These are phyloP conservation scores for Yarrowia yakushimensis DNA, from an alignment of 805 yeast genomes.

Conservation along the genomic window DNA sequence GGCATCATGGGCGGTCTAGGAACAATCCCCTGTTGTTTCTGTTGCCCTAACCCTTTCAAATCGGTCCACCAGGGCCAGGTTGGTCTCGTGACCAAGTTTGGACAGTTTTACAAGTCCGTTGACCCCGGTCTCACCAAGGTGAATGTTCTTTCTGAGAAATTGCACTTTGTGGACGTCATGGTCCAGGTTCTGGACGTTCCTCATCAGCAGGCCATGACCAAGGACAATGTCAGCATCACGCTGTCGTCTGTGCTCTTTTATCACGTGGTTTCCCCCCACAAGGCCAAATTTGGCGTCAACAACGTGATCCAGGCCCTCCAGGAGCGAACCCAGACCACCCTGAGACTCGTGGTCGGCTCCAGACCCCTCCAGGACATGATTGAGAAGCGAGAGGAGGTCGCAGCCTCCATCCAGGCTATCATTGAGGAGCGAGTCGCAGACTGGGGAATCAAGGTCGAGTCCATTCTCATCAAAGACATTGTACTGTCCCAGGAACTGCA, in stretches of 20 bases:
- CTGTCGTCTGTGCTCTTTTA: slow-evolving; percentile 65
- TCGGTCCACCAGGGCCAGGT: slow-evolving; percentile 64
- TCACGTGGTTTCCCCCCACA: slow-evolving; percentile 64
- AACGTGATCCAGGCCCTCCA: slow-evolving; percentile 53
- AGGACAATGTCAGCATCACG: slow-evolving; percentile 61
- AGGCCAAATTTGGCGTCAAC: slow-evolving; percentile 56
- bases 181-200: slow-evolving; percentile 62
- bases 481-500: slow-evolving; percentile 53
- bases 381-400: slow-evolving; percentile 69
- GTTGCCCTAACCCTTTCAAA: slow-evolving; percentile 57
- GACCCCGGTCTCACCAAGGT: slow-evolving; percentile 68
- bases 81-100: slow-evolving; percentile 64
- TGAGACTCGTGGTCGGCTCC: slow-evolving; percentile 68
- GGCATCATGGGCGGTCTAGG: slow-evolving; percentile 51
- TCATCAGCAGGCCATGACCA: slow-evolving; percentile 65
- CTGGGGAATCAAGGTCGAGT: slow-evolving; percentile 71
- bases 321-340: slow-evolving; percentile 69
- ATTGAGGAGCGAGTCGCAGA: slow-evolving; percentile 58
- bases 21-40: slow-evolving; percentile 51
- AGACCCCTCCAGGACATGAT: slow-evolving; percentile 65
- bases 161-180: slow-evolving; percentile 51
- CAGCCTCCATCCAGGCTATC: slow-evolving; percentile 57
- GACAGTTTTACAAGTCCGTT: slow-evolving; percentile 59
- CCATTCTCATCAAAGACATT: slow-evolving; percentile 65
- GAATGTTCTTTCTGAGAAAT: slow-evolving; percentile 59